Percentiles rank a stretch among this genome's conserved stretches.
Evolutionary conservation across 1,284 basidiomycete species (phyloP).

Genomic region (Tilletia horrida): DNA sequence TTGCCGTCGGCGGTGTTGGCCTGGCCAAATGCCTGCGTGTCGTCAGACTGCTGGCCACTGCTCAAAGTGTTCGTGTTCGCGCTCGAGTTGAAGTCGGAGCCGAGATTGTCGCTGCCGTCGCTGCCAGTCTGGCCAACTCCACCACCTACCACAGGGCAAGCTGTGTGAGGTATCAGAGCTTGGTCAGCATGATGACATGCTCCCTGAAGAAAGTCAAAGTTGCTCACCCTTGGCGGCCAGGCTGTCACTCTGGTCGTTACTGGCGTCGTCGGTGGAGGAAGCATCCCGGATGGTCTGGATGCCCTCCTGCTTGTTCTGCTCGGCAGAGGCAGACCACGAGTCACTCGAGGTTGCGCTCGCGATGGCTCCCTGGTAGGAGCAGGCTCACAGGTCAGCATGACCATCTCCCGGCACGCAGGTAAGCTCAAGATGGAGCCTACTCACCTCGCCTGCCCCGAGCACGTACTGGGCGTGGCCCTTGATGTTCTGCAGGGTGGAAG

Average conservation of each 20-base stretch:
- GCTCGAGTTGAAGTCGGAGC: neutral
- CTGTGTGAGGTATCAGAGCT: neutral
- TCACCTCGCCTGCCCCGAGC: constrained; percentile 19
- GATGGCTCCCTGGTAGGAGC: neutral
- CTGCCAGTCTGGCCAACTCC: neutral
- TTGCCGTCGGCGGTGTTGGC: too few species aligned
- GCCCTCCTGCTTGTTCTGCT: constrained; percentile 8
- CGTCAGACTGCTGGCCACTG: too few species aligned
- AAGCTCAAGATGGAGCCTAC: neutral
- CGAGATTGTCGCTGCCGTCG: neutral
- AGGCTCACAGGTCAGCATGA: neutral
- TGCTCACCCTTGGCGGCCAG: constrained; percentile 10
- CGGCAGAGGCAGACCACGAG: neutral
- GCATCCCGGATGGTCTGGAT: constrained; percentile 6
- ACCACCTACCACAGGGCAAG: constrained; percentile 1
- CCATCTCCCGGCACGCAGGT: neutral
- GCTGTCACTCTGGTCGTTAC: neutral
- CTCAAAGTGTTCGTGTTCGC: neutral
- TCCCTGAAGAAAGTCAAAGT: neutral
- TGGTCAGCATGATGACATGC: neutral
- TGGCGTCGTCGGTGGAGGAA: neutral
- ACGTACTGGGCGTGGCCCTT: constrained; percentile 19
- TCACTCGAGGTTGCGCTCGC: neutral
- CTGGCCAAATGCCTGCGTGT: too few species aligned
- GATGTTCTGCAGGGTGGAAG: constrained; percentile 1